These are phyloP conservation scores for Excoecaria agallocha DNA, from an alignment of 345 rosid species.

Conservation along the genomic window DNA sequence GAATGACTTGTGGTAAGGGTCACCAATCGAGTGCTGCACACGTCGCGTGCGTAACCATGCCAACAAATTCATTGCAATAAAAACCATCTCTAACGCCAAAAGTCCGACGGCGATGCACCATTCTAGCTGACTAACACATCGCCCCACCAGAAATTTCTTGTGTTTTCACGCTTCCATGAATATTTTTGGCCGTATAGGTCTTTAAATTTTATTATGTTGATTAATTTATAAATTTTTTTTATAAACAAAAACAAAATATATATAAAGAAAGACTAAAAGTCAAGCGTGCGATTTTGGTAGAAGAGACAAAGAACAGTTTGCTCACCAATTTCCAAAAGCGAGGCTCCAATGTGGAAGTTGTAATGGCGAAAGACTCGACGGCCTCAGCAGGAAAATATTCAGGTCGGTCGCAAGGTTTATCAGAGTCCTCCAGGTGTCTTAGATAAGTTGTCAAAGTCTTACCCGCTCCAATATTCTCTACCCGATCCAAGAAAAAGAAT, in stretches of 20 bases:
- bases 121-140: not conserved
- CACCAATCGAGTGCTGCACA: not conserved
- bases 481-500: conserved; percentile 57
- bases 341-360: conserved; percentile 39
- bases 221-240: no score
- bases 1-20: not conserved
- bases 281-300: not conserved
- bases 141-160: not conserved
- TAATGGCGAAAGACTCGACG: conserved; percentile 45
- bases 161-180: not conserved
- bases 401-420: conserved; percentile 31
- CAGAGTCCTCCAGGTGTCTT: conserved; percentile 35
- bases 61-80: no score
- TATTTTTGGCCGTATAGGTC: no score
- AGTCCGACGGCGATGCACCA: not conserved
- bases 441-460: conserved; percentile 51
- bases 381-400: conserved; percentile 37
- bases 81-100: not conserved
- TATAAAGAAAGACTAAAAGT: no score
- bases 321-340: conserved; percentile 66
- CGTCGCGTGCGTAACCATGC: not conserved
- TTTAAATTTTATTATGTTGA: no score
- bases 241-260: no score
- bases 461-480: conserved; percentile 27
- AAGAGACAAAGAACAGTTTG: not conserved